These are phyloP conservation scores for Fusarium phyllophilum DNA, from an alignment of 2,329 filamentous ascomycete genomes.

Conservation along the genomic window DNA sequence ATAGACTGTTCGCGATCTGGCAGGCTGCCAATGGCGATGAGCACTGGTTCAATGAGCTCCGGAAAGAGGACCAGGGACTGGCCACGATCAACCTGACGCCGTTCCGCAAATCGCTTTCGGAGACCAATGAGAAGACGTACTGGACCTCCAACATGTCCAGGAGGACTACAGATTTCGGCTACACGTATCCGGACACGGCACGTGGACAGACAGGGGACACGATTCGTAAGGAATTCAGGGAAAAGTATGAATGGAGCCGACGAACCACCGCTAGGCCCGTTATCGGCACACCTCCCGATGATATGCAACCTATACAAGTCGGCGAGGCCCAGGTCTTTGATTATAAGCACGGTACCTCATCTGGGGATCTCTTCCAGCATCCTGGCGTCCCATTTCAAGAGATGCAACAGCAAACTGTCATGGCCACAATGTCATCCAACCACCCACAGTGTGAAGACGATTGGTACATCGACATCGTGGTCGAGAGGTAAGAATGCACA, in stretches of 20 bases:
- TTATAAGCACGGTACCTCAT: accelerated
- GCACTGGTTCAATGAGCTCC: neutral
- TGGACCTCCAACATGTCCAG: accelerated
- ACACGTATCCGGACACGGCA: accelerated
- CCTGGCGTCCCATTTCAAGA: accelerated
- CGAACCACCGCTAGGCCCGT: accelerated
- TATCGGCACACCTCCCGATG: neutral
- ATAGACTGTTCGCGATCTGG: neutral
- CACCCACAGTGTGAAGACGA: no score
- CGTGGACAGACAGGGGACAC: accelerated
- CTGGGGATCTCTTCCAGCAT: no score
- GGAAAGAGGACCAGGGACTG: accelerated
- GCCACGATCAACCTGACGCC: accelerated
- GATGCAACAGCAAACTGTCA: no score
- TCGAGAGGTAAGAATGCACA: no score
- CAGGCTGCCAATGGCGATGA: neutral
- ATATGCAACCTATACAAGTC: no score
- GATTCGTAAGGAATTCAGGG: accelerated
- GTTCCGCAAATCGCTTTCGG: neutral
- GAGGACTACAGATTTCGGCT: accelerated
- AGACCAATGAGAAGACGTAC: neutral
- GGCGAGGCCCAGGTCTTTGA: no score
- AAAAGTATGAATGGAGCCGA: neutral
- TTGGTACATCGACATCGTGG: no score
- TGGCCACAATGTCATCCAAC: no score